These are phyloP conservation scores for Sclerotiophoma versabilis DNA, from an alignment of 2,329 filamentous ascomycete species.

Conservation along the genomic window DNA sequence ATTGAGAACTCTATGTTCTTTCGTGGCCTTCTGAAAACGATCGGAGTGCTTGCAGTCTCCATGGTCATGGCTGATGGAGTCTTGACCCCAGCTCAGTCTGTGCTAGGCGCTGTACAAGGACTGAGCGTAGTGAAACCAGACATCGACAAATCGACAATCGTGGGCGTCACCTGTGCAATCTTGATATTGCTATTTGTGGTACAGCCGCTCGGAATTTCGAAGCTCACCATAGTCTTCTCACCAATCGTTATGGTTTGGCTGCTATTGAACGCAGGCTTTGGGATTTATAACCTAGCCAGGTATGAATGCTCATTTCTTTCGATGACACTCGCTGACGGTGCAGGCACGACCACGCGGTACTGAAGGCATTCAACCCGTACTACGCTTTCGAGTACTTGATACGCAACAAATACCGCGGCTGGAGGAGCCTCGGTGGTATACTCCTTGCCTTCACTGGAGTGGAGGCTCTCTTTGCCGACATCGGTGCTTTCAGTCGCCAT, in stretches of 20 bases:
- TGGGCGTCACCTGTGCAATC: conserved; percentile 70
- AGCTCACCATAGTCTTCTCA: conserved; percentile 67
- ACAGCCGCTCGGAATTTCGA: conserved; percentile 70
- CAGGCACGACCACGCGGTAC: conserved; percentile 57
- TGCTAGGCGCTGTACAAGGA: conserved; percentile 72
- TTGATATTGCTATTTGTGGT: conserved; percentile 68
- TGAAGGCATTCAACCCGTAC: conserved; percentile 62
- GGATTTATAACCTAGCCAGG: conserved; percentile 61
- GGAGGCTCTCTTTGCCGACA: conserved; percentile 80
- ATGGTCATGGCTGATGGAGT: conserved; percentile 74
- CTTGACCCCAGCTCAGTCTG: conserved; percentile 73
- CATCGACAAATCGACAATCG: conserved; percentile 64
- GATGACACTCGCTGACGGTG: neutral
- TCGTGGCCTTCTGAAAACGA: conserved; percentile 63
- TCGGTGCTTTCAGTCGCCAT: conserved; percentile 73
- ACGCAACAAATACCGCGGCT: conserved; percentile 66
- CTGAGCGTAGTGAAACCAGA: conserved; percentile 64
- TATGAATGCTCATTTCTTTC: conserved; percentile 4
- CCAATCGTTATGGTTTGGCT: conserved; percentile 74
- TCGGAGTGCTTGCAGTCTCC: conserved; percentile 70
- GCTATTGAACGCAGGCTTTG: conserved; percentile 66
- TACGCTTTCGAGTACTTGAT: conserved; percentile 68
- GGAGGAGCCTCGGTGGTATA: conserved; percentile 73
- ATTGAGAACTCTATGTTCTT: conserved; percentile 65
- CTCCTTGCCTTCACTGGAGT: conserved; percentile 77